phyloP scores from a whole-genome alignment of 1,139 yeast genomes.

The Geotrichum cucujoidarum region DNA sequence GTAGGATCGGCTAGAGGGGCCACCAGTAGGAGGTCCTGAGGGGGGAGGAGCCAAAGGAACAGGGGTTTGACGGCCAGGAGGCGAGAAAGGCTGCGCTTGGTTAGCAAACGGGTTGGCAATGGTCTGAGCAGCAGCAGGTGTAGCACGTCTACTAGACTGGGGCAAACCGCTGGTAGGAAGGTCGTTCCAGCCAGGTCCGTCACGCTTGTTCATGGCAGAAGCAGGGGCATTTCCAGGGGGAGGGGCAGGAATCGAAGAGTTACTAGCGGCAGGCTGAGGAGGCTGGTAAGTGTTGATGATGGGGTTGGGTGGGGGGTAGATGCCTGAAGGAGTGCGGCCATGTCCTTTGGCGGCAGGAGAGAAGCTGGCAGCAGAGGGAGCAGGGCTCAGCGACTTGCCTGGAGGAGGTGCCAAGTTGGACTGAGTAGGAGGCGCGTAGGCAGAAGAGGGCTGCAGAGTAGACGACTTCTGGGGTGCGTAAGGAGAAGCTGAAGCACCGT shows the following conservation, averaged over 20 bases:
- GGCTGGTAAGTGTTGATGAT: conserved; percentile 18
- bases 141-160: conserved; percentile 24
- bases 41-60: conserved; percentile 27
- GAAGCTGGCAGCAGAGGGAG: conserved; percentile 6
- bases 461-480: conserved; percentile 13
- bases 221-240: conserved; percentile 25
- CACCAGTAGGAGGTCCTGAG: conserved; percentile 19
- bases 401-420: conserved; percentile 20
- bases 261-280: conserved; percentile 3
- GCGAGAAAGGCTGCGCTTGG: conserved; percentile 32
- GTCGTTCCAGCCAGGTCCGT: conserved; percentile 92
- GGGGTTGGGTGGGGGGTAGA: conserved; percentile 20
- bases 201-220: conserved; percentile 41
- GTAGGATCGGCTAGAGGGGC: conserved; percentile 36
- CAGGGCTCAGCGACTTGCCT: conserved; percentile 17
- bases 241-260: conserved; percentile 20
- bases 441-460: conserved; percentile 18
- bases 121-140: conserved; percentile 27
- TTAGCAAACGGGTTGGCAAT: conserved; percentile 26
- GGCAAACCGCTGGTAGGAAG: conserved; percentile 55
- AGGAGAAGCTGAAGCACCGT: conserved; percentile 11
- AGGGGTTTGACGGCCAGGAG: conserved; percentile 24
- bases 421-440: conserved; percentile 21
- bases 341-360: conserved; percentile 13
- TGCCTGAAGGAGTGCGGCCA: conserved; percentile 17